A percentile compares a stretch with the other conserved stretches of the same genome.
Evolutionary conservation across 2,329 filamentous ascomycete species (phyloP).

Genomic region (Claviceps sp.): DNA sequence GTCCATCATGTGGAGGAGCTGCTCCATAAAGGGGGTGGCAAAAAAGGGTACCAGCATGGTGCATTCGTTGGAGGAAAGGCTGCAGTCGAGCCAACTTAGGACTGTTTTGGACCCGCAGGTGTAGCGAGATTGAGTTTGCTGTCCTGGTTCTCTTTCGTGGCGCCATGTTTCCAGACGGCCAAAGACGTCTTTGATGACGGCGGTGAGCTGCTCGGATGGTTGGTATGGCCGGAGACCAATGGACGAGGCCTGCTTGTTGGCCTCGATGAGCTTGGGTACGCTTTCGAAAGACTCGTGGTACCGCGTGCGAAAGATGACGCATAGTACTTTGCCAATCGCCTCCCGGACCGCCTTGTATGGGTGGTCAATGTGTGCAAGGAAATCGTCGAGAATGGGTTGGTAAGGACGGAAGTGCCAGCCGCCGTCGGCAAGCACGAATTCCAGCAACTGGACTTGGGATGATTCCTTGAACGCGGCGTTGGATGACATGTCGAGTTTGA

Average conservation of each 20-base stretch:
- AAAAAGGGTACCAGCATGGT: constrained; percentile 86
- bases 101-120: constrained; percentile 95
- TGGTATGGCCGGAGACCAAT: constrained; percentile 76
- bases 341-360: constrained; percentile 96
- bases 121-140: constrained; percentile 87
- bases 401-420: constrained; percentile 96
- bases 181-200: constrained; percentile 64
- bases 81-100: constrained; percentile 85
- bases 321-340: constrained; percentile 80
- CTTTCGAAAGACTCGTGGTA: constrained; percentile 90
- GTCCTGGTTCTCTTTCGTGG: constrained; percentile 66
- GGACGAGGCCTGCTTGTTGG: constrained; percentile 67
- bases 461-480: constrained; percentile 99
- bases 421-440: constrained; percentile 73
- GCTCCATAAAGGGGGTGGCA: constrained; percentile 74
- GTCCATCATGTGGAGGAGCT: constrained; percentile 98
- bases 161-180: constrained; percentile 75
- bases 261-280: constrained; percentile 59
- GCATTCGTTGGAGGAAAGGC: constrained; percentile 83
- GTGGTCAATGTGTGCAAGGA: constrained; percentile 83
- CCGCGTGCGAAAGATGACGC: constrained; percentile 75
- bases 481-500: constrained; percentile 84
- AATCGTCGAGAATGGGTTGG: constrained; percentile 77
- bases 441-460: constrained; percentile 82
- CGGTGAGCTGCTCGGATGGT: constrained; percentile 59